Conservation (phyloP, 179 eudicot species). For the Sideroxylon spinosum region DNA sequence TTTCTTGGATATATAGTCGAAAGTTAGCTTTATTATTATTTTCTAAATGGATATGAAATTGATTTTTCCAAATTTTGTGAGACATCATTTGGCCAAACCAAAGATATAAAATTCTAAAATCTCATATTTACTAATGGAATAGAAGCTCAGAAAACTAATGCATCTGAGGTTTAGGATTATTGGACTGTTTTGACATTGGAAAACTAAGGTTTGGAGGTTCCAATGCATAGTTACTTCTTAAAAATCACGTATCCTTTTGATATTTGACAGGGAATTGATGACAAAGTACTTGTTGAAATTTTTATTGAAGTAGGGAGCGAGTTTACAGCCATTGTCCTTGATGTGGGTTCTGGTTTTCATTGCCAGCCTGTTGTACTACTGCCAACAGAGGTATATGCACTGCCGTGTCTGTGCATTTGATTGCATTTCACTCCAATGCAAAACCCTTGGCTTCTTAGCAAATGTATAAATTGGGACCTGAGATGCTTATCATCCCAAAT, state of each 20-base stretch:
- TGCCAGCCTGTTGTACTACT: conserved; percentile 64
- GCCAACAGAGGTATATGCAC: conserved; percentile 68
- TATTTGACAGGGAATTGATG: conserved; percentile 69
- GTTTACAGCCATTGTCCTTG: conserved; percentile 85
- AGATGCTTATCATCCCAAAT: conserved; percentile 6
- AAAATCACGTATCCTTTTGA: background rate
- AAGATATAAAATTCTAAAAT: background rate
- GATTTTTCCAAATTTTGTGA: background rate
- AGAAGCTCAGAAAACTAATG: background rate
- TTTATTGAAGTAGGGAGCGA: conserved; percentile 87
- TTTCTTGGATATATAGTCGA: background rate
- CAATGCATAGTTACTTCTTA: background rate
- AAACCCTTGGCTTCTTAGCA: background rate
- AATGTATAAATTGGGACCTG: background rate
- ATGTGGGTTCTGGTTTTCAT: conserved; percentile 63
- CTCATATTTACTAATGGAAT: background rate
- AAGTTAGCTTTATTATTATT: background rate
- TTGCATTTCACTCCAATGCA: background rate
- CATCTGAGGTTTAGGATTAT: background rate
- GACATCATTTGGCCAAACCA: background rate
- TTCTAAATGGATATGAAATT: background rate
- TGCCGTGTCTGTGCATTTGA: background rate
- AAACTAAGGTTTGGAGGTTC: background rate
- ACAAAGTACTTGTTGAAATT: conserved; percentile 67
- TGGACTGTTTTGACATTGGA: background rate